These are phyloP conservation scores for Aspergillus sparsus DNA, from an alignment of 495 filamentous ascomycete genomes.

Conservation along the genomic window DNA sequence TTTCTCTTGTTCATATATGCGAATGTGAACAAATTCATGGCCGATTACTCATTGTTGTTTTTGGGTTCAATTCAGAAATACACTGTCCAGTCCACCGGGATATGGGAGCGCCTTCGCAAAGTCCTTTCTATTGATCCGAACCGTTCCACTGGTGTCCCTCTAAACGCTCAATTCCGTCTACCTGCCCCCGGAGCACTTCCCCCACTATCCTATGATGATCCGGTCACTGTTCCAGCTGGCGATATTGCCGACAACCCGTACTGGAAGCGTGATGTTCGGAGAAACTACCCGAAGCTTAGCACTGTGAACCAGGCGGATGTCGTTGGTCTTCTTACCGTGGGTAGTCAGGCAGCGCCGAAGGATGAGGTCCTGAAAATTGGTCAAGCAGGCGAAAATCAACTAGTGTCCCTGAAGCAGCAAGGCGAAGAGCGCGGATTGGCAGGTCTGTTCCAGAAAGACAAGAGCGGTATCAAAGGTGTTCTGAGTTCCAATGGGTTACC, in stretches of 20 bases:
- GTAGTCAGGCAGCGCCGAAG: constrained; percentile 76
- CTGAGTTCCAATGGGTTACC: constrained; percentile 75
- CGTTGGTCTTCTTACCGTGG: constrained; percentile 80
- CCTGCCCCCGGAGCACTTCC: constrained; percentile 80
- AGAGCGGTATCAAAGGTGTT: constrained; percentile 62
- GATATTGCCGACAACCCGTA: constrained; percentile 98
- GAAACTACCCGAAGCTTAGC: constrained; percentile 81
- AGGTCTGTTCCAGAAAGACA: constrained; percentile 69
- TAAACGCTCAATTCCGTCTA: constrained; percentile 91
- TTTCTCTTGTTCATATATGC: neutral
- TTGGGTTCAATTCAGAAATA: constrained; percentile 74
- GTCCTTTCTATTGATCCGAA: constrained; percentile 80
- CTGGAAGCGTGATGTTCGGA: constrained; percentile 90
- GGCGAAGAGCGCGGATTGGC: constrained; percentile 70
- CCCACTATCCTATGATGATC: constrained; percentile 80
- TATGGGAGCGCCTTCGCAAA: constrained; percentile 84
- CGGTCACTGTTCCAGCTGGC: constrained; percentile 85
- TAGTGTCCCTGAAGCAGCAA: constrained; percentile 77
- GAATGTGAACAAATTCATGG: neutral
- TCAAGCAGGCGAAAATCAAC: constrained; percentile 75
- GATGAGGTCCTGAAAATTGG: constrained; percentile 76
- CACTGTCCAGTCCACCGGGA: constrained; percentile 85
- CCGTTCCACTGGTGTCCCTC: constrained; percentile 85
- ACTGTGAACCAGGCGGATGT: constrained; percentile 82
- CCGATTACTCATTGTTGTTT: no score